Conservation (phyloP, 495 filamentous ascomycete genomes). For the Talaromyces proteolyticus region DNA sequence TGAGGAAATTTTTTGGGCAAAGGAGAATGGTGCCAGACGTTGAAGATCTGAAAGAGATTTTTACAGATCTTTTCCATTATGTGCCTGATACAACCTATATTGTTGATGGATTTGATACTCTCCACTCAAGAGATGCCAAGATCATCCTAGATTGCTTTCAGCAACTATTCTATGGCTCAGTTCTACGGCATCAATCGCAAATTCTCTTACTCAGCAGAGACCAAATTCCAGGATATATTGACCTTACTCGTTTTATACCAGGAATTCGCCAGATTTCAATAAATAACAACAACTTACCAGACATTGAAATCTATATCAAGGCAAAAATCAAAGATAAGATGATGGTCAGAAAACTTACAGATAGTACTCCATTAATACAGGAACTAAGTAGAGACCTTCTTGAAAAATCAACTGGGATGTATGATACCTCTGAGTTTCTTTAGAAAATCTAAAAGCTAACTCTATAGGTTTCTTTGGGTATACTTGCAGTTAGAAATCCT, state of each 20-base stretch:
- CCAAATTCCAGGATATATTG: slow-evolving; percentile 14
- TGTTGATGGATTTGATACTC: slow-evolving; percentile 12
- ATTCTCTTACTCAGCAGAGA: slow-evolving; percentile 15
- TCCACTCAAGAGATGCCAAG: slow-evolving; percentile 4
- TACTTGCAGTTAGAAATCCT: slow-evolving; percentile 22
- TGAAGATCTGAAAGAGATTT: slow-evolving; percentile 13
- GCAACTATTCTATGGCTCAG: neutral
- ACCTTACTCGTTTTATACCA: slow-evolving; percentile 11
- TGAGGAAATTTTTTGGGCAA: slow-evolving; percentile 8
- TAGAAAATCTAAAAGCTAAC: slow-evolving; percentile 12
- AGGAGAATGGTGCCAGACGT: slow-evolving; percentile 11
- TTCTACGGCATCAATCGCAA: neutral
- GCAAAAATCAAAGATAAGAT: slow-evolving; percentile 14
- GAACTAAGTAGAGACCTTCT: slow-evolving; percentile 9
- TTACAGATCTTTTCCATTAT: slow-evolving; percentile 8
- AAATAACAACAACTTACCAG: slow-evolving; percentile 11
- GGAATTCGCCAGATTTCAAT: slow-evolving; percentile 16
- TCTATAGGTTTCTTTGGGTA: slow-evolving; percentile 23
- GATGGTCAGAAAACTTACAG: slow-evolving; percentile 12
- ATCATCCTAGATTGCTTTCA: slow-evolving; percentile 1
- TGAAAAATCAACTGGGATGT: slow-evolving; percentile 14
- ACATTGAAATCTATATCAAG: slow-evolving; percentile 18
- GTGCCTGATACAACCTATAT: slow-evolving; percentile 10
- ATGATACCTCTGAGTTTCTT: slow-evolving; percentile 12
- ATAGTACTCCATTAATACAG: slow-evolving; percentile 11